Percentiles rank a stretch among this genome's conserved stretches.
Evolutionary conservation across 768 basidiomycete species (phyloP).

Genomic region (Leccinellum rugosiceps): DNA sequence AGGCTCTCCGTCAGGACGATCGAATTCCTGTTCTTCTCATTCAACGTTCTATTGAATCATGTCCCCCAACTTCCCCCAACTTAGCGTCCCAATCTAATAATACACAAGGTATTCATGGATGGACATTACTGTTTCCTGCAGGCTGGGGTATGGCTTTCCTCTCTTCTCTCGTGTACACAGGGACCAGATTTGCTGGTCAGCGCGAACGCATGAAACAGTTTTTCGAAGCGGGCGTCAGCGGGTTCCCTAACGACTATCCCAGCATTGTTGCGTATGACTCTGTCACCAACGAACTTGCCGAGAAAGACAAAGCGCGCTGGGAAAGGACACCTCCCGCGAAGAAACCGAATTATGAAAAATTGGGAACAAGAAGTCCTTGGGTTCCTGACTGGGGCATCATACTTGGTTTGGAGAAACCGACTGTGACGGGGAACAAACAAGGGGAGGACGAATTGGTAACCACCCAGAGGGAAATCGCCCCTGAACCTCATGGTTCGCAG

Average conservation of each 20-base stretch:
- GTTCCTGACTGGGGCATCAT: slow-evolving; percentile 69
- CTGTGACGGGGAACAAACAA: neutral
- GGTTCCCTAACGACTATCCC: slow-evolving; percentile 84
- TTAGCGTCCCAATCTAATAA: slow-evolving; percentile 22
- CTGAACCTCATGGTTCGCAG: slow-evolving; percentile 8
- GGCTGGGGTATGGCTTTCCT: slow-evolving; percentile 94
- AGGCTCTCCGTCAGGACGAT: slow-evolving; percentile 70
- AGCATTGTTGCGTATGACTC: slow-evolving; percentile 49
- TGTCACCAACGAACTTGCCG: slow-evolving; percentile 47
- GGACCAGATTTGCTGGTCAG: slow-evolving; percentile 82
- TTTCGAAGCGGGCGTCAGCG: slow-evolving; percentile 72
- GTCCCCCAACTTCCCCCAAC: slow-evolving; percentile 9
- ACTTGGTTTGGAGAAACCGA: slow-evolving; percentile 46
- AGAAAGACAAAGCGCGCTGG: slow-evolving; percentile 62
- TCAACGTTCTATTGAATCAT: slow-evolving; percentile 65
- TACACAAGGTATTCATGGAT: slow-evolving; percentile 65
- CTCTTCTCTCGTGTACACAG: slow-evolving; percentile 75
- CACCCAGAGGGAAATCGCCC: slow-evolving; percentile 51
- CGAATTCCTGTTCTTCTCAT: slow-evolving; percentile 82
- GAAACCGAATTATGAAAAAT: slow-evolving; percentile 62
- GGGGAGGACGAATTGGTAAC: slow-evolving; percentile 44
- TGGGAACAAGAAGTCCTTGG: slow-evolving; percentile 73
- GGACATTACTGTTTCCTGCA: slow-evolving; percentile 81
- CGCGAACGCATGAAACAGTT: slow-evolving; percentile 77
- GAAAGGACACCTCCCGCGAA: slow-evolving; percentile 85